A percentile compares a stretch with the other conserved stretches of the same genome.
Evolutionary conservation across 305 asterid genomes (phyloP).

Genomic region (Rubia tinctorum): DNA sequence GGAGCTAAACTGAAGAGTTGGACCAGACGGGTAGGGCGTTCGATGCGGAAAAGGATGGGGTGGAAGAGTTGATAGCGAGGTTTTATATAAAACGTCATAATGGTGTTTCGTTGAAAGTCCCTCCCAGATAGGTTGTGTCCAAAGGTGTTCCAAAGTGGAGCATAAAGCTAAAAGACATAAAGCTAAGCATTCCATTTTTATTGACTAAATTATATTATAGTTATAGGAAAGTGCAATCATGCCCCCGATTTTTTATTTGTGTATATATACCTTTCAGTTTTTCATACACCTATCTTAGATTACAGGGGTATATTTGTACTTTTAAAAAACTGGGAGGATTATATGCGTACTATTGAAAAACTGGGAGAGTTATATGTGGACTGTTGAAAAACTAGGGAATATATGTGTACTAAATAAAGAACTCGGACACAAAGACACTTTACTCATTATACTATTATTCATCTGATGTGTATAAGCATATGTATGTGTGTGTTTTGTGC

Average conservation of each 20-base stretch:
- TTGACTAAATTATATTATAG: neutral
- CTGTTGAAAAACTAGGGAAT: too few relatives aligned
- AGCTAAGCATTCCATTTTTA: slow-evolving; percentile 39
- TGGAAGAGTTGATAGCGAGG: slow-evolving; percentile 51
- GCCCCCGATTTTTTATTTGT: too few relatives aligned
- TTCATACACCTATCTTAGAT: too few relatives aligned
- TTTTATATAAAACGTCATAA: slow-evolving; percentile 48
- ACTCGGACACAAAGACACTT: too few relatives aligned
- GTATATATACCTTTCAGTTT: too few relatives aligned
- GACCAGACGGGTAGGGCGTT: neutral
- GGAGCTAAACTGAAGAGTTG: slow-evolving; percentile 9
- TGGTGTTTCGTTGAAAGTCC: slow-evolving; percentile 28
- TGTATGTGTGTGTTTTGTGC: neutral
- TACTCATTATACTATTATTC: neutral
- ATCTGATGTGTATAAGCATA: slow-evolving; percentile 6
- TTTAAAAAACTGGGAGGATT: too few relatives aligned
- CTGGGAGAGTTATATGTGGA: too few relatives aligned
- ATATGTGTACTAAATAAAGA: too few relatives aligned
- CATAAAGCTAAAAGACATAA: slow-evolving; percentile 55
- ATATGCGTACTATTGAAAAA: too few relatives aligned
- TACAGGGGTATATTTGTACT: too few relatives aligned
- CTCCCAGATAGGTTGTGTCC: slow-evolving; percentile 42
- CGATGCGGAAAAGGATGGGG: slow-evolving; percentile 1
- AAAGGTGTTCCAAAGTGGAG: slow-evolving; percentile 47
- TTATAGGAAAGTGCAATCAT: too few relatives aligned